These are phyloP conservation scores for Candida dajiaensis DNA, from an alignment of 805 yeast genomes.

Conservation along the genomic window DNA sequence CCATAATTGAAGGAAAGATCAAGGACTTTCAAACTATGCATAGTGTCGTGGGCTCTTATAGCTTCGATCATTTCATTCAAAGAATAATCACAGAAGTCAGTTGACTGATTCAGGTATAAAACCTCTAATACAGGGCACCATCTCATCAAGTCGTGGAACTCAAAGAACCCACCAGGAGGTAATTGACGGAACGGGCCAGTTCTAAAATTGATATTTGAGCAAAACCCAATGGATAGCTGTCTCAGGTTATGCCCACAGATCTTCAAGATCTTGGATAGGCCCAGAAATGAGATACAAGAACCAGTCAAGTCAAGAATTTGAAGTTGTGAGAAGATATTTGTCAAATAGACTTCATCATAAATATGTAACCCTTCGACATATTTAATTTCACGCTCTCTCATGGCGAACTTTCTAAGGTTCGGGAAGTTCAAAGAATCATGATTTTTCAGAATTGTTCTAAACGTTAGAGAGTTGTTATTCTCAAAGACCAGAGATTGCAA, in stretches of 20 bases:
- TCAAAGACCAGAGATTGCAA: slow-evolving; percentile 17
- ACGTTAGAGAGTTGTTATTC: slow-evolving; percentile 14
- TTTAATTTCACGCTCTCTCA: slow-evolving; percentile 16
- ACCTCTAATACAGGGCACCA: slow-evolving; percentile 14
- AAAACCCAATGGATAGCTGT: slow-evolving; percentile 17
- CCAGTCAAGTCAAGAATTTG: slow-evolving; percentile 18
- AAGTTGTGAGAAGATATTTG: slow-evolving; percentile 12
- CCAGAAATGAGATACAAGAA: slow-evolving; percentile 20
- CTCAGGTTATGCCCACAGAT: slow-evolving; percentile 9
- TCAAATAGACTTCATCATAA: slow-evolving; percentile 9
- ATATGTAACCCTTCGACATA: slow-evolving; percentile 12
- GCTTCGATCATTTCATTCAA: slow-evolving; percentile 11
- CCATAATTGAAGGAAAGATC: slow-evolving; percentile 21
- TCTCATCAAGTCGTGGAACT: slow-evolving; percentile 16
- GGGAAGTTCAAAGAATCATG: slow-evolving; percentile 15
- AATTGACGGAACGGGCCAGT: slow-evolving; percentile 10
- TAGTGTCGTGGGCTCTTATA: slow-evolving; percentile 1
- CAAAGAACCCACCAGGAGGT: slow-evolving; percentile 13
- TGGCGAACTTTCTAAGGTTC: slow-evolving; percentile 9
- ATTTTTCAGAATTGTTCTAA: slow-evolving; percentile 12
- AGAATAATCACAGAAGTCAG: slow-evolving; percentile 20
- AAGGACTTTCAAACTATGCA: slow-evolving; percentile 8
- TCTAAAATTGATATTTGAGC: slow-evolving; percentile 18
- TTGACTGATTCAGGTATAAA: slow-evolving; percentile 18
- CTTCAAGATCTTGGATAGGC: slow-evolving; percentile 12